A percentile compares a stretch with the other conserved stretches of the same genome.
Evolutionary conservation across 176 grass and related monocot genomes (phyloP).

Genomic region (Aechmea fasciata): DNA sequence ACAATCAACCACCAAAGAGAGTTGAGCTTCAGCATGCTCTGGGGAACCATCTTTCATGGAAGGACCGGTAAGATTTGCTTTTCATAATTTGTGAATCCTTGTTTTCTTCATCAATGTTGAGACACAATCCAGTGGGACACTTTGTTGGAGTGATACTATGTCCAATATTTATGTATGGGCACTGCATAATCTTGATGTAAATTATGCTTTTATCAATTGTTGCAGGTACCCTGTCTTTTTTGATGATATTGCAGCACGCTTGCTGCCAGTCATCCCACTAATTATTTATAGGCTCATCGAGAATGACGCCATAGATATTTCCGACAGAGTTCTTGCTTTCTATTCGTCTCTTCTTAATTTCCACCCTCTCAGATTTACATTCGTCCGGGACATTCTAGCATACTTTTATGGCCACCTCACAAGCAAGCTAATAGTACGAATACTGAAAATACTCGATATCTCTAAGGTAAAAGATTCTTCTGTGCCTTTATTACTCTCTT

Average conservation of each 20-base stretch:
- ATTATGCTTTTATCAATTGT: constrained; percentile 6
- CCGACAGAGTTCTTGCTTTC: constrained; percentile 75
- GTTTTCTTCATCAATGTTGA: constrained; percentile 16
- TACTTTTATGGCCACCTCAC: constrained; percentile 94
- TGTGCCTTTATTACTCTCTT: neutral
- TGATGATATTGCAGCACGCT: constrained; percentile 88
- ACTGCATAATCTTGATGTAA: neutral
- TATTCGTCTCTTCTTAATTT: constrained; percentile 79
- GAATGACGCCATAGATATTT: constrained; percentile 73
- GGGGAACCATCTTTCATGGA: constrained; percentile 97
- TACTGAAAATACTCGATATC: constrained; percentile 74
- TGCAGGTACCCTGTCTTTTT: constrained; percentile 93
- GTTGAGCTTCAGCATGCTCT: constrained; percentile 93
- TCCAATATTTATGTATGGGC: neutral
- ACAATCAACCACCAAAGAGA: constrained; percentile 96
- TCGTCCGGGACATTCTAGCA: constrained; percentile 96
- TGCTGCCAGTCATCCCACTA: constrained; percentile 79
- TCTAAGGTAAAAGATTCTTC: constrained; percentile 50
- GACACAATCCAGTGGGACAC: neutral
- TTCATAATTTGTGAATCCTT: constrained; percentile 9
- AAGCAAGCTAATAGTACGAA: constrained; percentile 71
- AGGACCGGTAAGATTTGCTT: constrained; percentile 71
- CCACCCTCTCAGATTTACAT: constrained; percentile 91
- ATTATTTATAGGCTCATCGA: constrained; percentile 98
- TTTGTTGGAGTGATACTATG: neutral